A percentile compares a stretch with the other conserved stretches of the same genome.
These are phyloP conservation scores for Citrus australasica DNA, from an alignment of 345 rosid genomes.

Conservation along the genomic window DNA sequence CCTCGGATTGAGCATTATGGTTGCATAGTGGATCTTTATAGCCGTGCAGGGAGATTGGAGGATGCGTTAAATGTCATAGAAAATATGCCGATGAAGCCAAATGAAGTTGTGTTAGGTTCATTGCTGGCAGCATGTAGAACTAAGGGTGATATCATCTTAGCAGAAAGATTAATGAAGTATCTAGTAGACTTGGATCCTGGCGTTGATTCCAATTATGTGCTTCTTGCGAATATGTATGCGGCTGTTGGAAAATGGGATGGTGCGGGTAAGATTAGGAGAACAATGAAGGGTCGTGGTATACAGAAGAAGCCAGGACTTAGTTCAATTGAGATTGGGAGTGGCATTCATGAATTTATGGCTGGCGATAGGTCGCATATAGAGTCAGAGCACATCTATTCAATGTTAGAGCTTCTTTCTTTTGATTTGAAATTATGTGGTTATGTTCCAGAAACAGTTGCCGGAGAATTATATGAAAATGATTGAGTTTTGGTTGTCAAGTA, in stretches of 20 bases:
- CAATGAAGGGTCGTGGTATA: slow-evolving; percentile 68
- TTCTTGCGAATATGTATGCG: slow-evolving; percentile 68
- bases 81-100: slow-evolving; percentile 76
- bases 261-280: slow-evolving; percentile 59
- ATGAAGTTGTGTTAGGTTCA: slow-evolving; percentile 73
- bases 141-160: slow-evolving; percentile 46
- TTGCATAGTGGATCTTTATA: slow-evolving; percentile 81
- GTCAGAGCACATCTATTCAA: slow-evolving; percentile 33
- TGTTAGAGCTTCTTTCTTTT: slow-evolving; percentile 46
- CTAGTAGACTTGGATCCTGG: slow-evolving; percentile 42
- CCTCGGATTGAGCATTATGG: slow-evolving; percentile 85
- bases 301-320: slow-evolving; percentile 72
- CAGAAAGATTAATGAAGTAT: slow-evolving; percentile 50
- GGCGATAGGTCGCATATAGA: slow-evolving; percentile 55
- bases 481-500: background rate
- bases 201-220: slow-evolving; percentile 60
- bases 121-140: slow-evolving; percentile 69
- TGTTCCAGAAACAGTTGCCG: slow-evolving; percentile 20
- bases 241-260: slow-evolving; percentile 76
- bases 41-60: slow-evolving; percentile 79
- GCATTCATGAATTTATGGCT: slow-evolving; percentile 61
- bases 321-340: slow-evolving; percentile 59
- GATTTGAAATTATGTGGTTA: slow-evolving; percentile 33
- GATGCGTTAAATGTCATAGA: slow-evolving; percentile 52
- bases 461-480: slow-evolving; percentile 18